phyloP scores from a whole-genome alignment of 495 filamentous ascomycete genomes.

The Cudoniella acicularis region DNA sequence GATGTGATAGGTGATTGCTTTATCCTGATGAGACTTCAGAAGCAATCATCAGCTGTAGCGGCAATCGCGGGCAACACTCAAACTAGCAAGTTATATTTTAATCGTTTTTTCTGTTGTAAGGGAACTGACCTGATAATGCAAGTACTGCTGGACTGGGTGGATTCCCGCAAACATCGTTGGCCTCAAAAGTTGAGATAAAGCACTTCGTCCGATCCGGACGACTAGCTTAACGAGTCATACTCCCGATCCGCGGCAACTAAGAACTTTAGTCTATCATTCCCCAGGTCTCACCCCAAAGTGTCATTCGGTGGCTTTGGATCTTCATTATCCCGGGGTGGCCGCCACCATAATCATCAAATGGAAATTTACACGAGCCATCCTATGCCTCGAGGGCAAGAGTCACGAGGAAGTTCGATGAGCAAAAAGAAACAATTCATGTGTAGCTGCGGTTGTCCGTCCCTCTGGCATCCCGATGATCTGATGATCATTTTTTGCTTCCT shows the following conservation, averaged over 20 bases:
- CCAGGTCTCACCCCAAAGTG: conserved; percentile 10
- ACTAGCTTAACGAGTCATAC: background rate
- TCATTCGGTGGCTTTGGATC: background rate
- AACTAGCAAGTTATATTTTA: background rate
- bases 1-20: conserved; percentile 13
- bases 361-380: background rate
- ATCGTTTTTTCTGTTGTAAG: background rate
- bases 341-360: background rate
- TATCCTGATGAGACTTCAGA: conserved; percentile 2
- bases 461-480: background rate
- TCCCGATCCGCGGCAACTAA: background rate
- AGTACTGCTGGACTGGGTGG: background rate
- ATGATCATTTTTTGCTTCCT: conserved; percentile 2
- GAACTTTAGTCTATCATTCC: conserved; percentile 2
- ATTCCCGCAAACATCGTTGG: background rate
- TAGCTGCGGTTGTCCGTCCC: background rate
- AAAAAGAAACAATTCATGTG: background rate
- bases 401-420: background rate
- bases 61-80: conserved; percentile 3
- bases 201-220: background rate
- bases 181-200: background rate
- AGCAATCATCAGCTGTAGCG: conserved; percentile 8
- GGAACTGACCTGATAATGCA: background rate
- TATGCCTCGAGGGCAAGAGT: background rate
- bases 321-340: background rate